Base-by-base conservation (phyloP, 805 yeast genomes). In the Lachancea lanzarotensis region DNA sequence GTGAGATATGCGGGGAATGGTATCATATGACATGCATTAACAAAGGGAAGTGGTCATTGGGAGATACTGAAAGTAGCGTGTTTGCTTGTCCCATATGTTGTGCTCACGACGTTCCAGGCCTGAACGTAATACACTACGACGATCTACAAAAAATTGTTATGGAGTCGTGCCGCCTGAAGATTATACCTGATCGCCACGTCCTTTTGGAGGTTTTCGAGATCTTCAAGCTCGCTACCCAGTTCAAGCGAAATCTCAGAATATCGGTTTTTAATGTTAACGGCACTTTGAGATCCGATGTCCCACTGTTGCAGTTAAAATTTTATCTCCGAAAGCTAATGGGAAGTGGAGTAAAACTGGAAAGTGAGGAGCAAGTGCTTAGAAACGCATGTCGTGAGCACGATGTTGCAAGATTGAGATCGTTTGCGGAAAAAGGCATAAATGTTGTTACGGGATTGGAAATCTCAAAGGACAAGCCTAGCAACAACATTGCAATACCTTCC, bases 1-100 rank as follows among this genome's bases (percentile, higher is more conserved):
- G 90, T 63, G 89, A 82, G 50, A 63, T 60, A 15, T 84, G 91
- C 59, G 69, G 73, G 43, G 87, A 82, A 53, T 82, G 89, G 89
- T 83, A 76, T 55, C 90, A 83, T 56, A 72, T 74, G 38, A 63
- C 62, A 13, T 83, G 90, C 60, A 67, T 82, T 36, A 72, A 72
- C 41, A 55, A 69, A 25, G 67, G 66, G 2, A 50, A 59, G 13
- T 63, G 67, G 50, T n/a, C 42, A 2, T 41, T 63, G 18, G 63
- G 62, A 30, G 55, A 52, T 15, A 58, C 56, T 41, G 66, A 64
- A 3, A 60, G 66, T 30, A 68, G 62, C n/a, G 62, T 60, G 10
- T 81, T 72, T 51, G 60, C 71, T 12, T 81, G 87, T 62, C 74
- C 82, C 1, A 52, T 78, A 19, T 81, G 87, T 59, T 53, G 38